Conservation (phyloP, 495 filamentous ascomycete genomes). For the Neurospora sp. region DNA sequence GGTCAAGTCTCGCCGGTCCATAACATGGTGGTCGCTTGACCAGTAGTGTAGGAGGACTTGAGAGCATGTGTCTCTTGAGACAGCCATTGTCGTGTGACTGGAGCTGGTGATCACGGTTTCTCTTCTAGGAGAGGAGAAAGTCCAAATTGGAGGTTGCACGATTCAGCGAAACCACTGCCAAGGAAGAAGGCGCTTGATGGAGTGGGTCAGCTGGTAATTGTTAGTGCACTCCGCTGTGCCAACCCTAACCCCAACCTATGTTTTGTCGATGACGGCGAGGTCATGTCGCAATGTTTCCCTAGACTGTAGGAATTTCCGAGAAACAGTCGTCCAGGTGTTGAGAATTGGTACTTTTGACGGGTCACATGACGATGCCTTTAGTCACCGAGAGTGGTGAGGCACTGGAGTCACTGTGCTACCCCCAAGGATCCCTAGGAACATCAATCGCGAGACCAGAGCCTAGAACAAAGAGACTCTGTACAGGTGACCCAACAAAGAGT, state of each 20-base stretch:
- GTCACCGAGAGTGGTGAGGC: not conserved
- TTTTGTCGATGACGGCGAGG: not conserved
- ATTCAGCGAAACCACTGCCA: not conserved
- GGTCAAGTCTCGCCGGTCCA: not conserved
- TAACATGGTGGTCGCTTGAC: not conserved
- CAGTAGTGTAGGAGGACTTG: not conserved
- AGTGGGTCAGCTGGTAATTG: not conserved
- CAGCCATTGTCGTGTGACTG: not conserved
- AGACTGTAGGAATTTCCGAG: accelerated
- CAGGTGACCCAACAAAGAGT: not conserved
- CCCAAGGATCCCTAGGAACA: not conserved
- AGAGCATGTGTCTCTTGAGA: not conserved
- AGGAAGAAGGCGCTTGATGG: not conserved
- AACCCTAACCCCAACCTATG: not conserved
- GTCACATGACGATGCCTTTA: no score
- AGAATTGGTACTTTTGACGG: no score
- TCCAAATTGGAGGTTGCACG: not conserved
- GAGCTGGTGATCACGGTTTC: not conserved
- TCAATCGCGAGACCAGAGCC: not conserved
- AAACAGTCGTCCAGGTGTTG: not conserved
- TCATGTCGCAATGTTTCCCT: not conserved
- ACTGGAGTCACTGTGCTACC: not conserved
- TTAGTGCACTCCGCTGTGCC: accelerated
- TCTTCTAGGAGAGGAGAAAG: not conserved
- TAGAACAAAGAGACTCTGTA: not conserved